Percentiles rank a stretch among this genome's conserved stretches.
Conservation (phyloP, 345 rosid species). For the Eucalyptus curtisii region DNA sequence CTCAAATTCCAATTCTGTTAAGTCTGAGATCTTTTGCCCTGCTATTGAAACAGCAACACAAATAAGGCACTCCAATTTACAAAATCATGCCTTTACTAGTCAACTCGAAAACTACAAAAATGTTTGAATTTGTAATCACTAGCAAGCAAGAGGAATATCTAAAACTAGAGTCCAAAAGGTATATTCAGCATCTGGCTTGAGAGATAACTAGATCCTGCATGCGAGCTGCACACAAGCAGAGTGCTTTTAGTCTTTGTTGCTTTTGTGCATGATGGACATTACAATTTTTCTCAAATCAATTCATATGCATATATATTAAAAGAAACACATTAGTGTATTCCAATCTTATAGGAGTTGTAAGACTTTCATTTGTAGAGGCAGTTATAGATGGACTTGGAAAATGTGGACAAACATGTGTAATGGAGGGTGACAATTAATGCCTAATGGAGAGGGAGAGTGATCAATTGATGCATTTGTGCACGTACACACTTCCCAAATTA, state of each 20-base stretch:
- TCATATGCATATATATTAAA: background rate
- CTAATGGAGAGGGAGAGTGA: background rate
- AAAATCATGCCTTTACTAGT: background rate
- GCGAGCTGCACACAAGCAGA: background rate
- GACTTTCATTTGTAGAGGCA: background rate
- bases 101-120: background rate
- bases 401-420: background rate
- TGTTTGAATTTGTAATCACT: background rate
- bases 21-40: conserved; percentile 19
- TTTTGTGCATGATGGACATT: background rate
- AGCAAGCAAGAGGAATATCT: background rate
- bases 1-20: conserved; percentile 42
- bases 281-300: background rate
- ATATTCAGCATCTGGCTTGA: background rate
- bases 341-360: background rate
- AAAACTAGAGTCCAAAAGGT: background rate
- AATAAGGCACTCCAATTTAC: background rate
- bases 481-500: background rate
- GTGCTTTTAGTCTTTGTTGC: background rate
- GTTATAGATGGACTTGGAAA: background rate
- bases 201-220: background rate
- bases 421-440: background rate
- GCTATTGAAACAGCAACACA: background rate
- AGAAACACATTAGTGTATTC: background rate
- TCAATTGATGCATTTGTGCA: background rate